These are phyloP conservation scores for Amorphotheca resinae DNA, from an alignment of 495 filamentous ascomycete species.

Conservation along the genomic window DNA sequence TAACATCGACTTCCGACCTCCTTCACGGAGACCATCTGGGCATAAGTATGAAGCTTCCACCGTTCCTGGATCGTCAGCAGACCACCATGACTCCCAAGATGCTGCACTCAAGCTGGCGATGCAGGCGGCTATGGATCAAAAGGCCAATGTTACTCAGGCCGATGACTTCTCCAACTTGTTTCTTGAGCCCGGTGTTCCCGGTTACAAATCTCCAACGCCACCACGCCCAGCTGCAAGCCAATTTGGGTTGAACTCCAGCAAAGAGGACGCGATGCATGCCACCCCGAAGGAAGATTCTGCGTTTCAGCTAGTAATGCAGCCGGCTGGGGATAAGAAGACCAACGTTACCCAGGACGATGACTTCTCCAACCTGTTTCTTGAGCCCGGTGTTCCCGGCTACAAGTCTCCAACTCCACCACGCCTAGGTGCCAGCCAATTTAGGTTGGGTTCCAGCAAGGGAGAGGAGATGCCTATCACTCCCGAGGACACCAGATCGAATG, in stretches of 20 bases:
- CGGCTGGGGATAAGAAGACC: neutral
- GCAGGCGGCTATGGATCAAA: too few species aligned
- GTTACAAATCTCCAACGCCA: conserved; percentile 1
- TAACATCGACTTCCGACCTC: neutral
- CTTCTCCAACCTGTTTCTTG: conserved; percentile 5
- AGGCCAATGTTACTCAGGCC: neutral
- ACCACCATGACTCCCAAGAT: neutral
- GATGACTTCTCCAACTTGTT: conserved; percentile 8
- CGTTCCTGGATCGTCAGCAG: neutral
- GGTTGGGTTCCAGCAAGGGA: too few species aligned
- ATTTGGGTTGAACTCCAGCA: too few species aligned
- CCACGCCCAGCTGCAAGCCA: too few species aligned
- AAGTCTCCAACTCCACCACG: neutral
- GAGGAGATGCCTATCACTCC: too few species aligned
- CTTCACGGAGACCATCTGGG: neutral
- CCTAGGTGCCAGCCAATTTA: too few species aligned
- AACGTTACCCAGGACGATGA: neutral
- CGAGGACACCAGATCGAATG: neutral
- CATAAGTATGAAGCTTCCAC: neutral
- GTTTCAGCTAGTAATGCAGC: neutral
- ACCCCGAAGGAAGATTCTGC: neutral
- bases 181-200: conserved; percentile 1
- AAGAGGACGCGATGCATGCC: too few species aligned
- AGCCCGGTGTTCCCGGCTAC: conserved; percentile 3
- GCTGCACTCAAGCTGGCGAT: neutral